Conservation (phyloP, 2,329 filamentous ascomycete species). For the Botrytis paeoniae region DNA sequence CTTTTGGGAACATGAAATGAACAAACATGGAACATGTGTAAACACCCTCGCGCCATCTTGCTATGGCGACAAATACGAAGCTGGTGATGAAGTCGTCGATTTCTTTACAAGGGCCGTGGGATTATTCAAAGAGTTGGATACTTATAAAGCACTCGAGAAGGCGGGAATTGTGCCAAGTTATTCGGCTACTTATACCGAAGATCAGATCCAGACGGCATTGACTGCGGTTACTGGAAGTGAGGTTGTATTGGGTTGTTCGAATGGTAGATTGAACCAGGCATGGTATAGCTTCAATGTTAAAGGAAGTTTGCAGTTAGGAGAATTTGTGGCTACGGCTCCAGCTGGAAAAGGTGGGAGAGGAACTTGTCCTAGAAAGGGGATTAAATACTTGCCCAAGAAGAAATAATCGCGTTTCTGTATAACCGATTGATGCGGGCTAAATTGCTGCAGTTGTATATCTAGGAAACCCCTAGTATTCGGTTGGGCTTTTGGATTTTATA, state of each 20-base stretch:
- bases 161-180: slow-evolving; percentile 54
- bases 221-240: slow-evolving; percentile 45
- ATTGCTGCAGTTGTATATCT: background rate
- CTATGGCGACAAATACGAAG: slow-evolving; percentile 55
- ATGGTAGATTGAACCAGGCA: slow-evolving; percentile 47
- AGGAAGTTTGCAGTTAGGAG: slow-evolving; percentile 25
- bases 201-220: slow-evolving; percentile 43
- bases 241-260: slow-evolving; percentile 46
- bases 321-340: slow-evolving; percentile 24
- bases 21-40: slow-evolving; percentile 71
- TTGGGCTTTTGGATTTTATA: background rate
- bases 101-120: slow-evolving; percentile 64
- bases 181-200: slow-evolving; percentile 41
- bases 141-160: slow-evolving; percentile 40
- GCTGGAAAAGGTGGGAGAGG: slow-evolving; percentile 23
- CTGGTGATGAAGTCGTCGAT: slow-evolving; percentile 62
- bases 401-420: background rate
- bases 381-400: slow-evolving; percentile 26
- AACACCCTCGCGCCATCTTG: slow-evolving; percentile 65
- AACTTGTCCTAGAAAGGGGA: slow-evolving; percentile 23
- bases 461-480: background rate
- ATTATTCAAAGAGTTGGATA: slow-evolving; percentile 52
- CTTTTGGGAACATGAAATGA: slow-evolving; percentile 63
- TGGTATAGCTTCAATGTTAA: slow-evolving; percentile 42
- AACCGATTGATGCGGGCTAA: background rate